Base-by-base conservation (phyloP, 1,139 yeast species). In the Yamadazyma blattariae region DNA sequence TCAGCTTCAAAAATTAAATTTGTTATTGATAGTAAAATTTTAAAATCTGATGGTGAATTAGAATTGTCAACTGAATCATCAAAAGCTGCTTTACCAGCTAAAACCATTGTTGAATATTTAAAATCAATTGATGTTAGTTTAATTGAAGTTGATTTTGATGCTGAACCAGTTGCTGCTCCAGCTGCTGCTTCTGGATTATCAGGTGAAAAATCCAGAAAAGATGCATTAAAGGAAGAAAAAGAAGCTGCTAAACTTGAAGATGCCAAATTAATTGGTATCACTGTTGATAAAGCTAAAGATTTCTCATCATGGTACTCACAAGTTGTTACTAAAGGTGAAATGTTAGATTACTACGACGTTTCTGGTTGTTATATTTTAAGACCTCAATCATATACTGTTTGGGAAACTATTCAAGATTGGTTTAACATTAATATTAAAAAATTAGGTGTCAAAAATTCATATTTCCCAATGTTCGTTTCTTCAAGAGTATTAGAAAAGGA, bases 401-500 rank as follows among this genome's bases (percentile, higher is more conserved):
- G 99, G 99, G 98, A 94, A 72, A 70, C 74, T 44, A 90, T 94
- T 56, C 97, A 90, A 68, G 74, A 70, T 46, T 94, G 82, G 80
- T 90, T 94, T 60, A 86, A 94, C 63, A 67, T 52, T 13, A 72
- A 74, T 51, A 94, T 94, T 65, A 89, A 86, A 71, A 71, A 77
- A 40, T 64, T 92, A 57, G 98, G 97, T 43, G 98, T 94, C 40
- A 81, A 83, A 54, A 92, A 92, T 65, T 83, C 97, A 19, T 92
- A 92, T 61, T 94, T 94, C 84, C 99, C 99, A 48, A 87, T 94
- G 96, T 94, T 94, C 57, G 98, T 94, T 32, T 89, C 97, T 9
- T 74, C 88, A 35, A 77, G 80, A 51, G 98, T 92, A 23, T 74
- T 94, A 54, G 97, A 92, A 66, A 88, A 84, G 69, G 99, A 94